phyloP scores from a whole-genome alignment of 352 stramenopile species.

The Globisporangium yorkense region DNA sequence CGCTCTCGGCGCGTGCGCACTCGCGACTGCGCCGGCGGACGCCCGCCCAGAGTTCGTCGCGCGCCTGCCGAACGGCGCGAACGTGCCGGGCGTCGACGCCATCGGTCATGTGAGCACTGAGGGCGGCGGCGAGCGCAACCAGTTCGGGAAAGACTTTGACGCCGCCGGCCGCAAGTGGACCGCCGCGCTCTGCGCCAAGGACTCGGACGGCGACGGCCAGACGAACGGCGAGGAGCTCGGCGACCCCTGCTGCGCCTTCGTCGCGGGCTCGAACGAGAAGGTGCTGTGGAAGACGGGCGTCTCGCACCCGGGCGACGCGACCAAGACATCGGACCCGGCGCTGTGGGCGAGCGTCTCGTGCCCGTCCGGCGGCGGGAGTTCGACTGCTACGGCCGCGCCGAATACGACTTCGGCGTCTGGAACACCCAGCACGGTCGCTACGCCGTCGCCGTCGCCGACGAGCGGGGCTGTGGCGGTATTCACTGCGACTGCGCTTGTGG shows the following conservation, averaged over 20 bases:
- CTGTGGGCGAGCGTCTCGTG: slow-evolving; percentile 18
- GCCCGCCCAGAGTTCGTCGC: background rate
- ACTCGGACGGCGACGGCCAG: slow-evolving; percentile 37
- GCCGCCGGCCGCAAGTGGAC: slow-evolving; percentile 26
- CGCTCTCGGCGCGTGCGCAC: background rate
- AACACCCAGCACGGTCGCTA: background rate
- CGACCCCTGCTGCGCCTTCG: slow-evolving; percentile 43
- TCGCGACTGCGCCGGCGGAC: background rate
- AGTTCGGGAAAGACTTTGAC: slow-evolving; percentile 24
- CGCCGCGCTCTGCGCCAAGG: slow-evolving; percentile 19
- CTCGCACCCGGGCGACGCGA: slow-evolving; percentile 21
- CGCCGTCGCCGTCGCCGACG: background rate
- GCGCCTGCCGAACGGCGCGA: background rate
- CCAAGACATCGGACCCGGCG: slow-evolving; percentile 15
- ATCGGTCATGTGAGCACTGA: slow-evolving; percentile 25
- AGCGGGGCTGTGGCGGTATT: background rate
- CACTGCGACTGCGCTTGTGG: background rate
- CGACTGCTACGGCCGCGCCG: background rate
- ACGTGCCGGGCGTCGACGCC: slow-evolving; percentile 4
- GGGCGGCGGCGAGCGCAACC: slow-evolving; percentile 16
- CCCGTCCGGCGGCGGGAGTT: background rate
- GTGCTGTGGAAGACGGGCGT: slow-evolving; percentile 17
- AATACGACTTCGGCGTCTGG: background rate
- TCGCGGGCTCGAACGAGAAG: slow-evolving; percentile 1
- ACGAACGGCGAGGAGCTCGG: slow-evolving; percentile 60